A percentile compares a stretch with the other conserved stretches of the same genome.
Evolutionary conservation across 2,329 filamentous ascomycete genomes (phyloP).

Genomic region (Ceratocystiopsis brevicomis): DNA sequence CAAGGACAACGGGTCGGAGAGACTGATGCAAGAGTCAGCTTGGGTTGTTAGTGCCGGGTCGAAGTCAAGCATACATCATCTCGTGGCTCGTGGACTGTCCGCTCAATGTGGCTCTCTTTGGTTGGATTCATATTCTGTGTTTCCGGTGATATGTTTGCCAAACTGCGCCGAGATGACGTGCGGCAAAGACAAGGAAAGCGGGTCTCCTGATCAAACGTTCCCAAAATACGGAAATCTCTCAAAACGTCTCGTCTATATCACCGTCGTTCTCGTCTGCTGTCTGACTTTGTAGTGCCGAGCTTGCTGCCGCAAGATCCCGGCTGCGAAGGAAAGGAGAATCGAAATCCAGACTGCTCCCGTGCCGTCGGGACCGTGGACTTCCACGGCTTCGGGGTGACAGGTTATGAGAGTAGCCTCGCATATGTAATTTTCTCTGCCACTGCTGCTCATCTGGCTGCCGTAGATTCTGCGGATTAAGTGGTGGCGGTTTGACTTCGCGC

Average conservation of each 20-base stretch:
- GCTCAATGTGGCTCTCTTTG: slow-evolving; percentile 40
- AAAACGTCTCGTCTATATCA: too few species aligned
- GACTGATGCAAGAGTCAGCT: slow-evolving; percentile 14
- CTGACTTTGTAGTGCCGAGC: too few species aligned
- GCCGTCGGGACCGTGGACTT: neutral
- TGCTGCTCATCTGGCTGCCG: too few species aligned
- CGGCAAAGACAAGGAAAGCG: too few species aligned
- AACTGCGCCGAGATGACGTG: too few species aligned
- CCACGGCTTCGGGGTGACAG: neutral
- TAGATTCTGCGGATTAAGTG: too few species aligned
- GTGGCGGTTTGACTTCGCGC: neutral
- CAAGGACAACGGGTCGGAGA: slow-evolving; percentile 43
- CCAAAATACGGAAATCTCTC: too few species aligned
- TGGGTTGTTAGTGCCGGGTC: too few species aligned
- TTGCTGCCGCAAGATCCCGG: too few species aligned
- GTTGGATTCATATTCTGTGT: neutral
- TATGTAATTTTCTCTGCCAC: neutral
- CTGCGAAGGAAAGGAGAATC: neutral
- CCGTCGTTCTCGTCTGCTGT: too few species aligned
- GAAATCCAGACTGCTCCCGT: neutral
- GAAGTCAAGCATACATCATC: slow-evolving; percentile 26
- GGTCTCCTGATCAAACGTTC: too few species aligned
- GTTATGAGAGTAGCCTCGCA: neutral
- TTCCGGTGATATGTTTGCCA: too few species aligned
- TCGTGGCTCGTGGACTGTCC: slow-evolving; percentile 57